Conservation (phyloP, 257 asterid genomes). For the Thymus mandschuricus region DNA sequence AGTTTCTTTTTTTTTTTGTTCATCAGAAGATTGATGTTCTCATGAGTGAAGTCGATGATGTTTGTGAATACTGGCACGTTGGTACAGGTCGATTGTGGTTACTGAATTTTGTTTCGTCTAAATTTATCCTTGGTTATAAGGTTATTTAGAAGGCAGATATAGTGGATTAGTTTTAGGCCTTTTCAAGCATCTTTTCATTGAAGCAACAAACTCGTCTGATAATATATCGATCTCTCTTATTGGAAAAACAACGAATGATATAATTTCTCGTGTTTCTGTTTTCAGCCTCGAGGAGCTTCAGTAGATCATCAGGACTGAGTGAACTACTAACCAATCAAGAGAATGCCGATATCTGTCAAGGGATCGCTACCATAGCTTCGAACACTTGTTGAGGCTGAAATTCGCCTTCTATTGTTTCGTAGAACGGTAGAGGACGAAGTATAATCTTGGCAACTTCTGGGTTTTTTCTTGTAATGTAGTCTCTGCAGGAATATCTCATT, state of each 20-base stretch:
- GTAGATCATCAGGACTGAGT: constrained; percentile 8
- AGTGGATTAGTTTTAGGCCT: constrained; percentile 9
- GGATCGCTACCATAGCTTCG: background rate
- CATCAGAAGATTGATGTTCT: too few species aligned
- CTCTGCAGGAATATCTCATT: constrained; percentile 2
- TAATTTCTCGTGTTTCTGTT: background rate
- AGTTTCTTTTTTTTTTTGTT: too few species aligned
- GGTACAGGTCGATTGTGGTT: background rate
- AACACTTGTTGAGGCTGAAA: constrained; percentile 18
- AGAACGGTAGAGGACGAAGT: background rate
- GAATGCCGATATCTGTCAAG: background rate
- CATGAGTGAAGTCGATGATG: background rate
- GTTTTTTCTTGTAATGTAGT: constrained; percentile 3
- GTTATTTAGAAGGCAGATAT: background rate
- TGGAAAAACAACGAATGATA: background rate
- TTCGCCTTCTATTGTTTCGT: background rate
- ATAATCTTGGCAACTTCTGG: background rate
- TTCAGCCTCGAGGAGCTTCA: constrained; percentile 38
- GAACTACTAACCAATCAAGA: constrained; percentile 4
- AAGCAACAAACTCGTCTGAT: background rate
- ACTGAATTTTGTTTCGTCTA: background rate
- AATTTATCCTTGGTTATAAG: background rate
- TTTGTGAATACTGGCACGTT: background rate
- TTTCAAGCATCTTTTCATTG: background rate
- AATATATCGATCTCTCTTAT: background rate